Base-by-base conservation (phyloP, 2,329 filamentous ascomycete genomes). In the Diaporthe helianthi region DNA sequence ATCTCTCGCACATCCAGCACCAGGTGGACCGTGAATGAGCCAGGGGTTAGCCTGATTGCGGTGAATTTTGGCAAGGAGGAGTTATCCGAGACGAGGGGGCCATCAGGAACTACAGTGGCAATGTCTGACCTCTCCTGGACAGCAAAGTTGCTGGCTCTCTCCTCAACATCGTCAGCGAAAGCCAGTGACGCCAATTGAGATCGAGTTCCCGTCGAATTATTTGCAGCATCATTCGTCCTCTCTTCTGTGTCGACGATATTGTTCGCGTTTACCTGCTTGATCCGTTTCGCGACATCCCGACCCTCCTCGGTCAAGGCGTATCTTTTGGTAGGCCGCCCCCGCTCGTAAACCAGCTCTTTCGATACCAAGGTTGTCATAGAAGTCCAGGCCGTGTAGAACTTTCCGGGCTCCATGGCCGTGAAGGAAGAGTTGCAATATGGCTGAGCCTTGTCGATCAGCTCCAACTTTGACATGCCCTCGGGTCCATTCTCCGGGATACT, bases 381-480 rank as follows among this genome's bases (percentile, higher is more conserved):
- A 75, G 87, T 91, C 92, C 92, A 96, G 0, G 93, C 93, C 0
- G 92, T 95, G 74, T 93, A 92, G 74, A 87, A 92, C 68, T 89
- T 91, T 13, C 85, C 89, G 0, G 91, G 83, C 66, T 93, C 90
- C 49, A 82, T 83, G 0, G 86, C 88, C 0, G 86, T 90, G 74
- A 93, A 94, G 0, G 92, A 94, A 2, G 90, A 81, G 75, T 94
- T 91, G 74, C 90, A 93, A 76, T 92, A 84, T 8, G 87, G 87
- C 74, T 95, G 91, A 1, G 92, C 91, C 15, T 85, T 81, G 70
- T 90, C 88, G 54, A 94, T 90, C 3, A 94, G 79, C 68, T 92
- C 86, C 8, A 83, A 76, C 76, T 94, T 95, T 12, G 89, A 87
- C 79, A 95, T 80, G 4, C 90, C 88, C 49, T 81, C 78, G 0